These are phyloP conservation scores for Trichocomaceae sp. DNA, from an alignment of 2,329 filamentous ascomycete species.

Conservation along the genomic window DNA sequence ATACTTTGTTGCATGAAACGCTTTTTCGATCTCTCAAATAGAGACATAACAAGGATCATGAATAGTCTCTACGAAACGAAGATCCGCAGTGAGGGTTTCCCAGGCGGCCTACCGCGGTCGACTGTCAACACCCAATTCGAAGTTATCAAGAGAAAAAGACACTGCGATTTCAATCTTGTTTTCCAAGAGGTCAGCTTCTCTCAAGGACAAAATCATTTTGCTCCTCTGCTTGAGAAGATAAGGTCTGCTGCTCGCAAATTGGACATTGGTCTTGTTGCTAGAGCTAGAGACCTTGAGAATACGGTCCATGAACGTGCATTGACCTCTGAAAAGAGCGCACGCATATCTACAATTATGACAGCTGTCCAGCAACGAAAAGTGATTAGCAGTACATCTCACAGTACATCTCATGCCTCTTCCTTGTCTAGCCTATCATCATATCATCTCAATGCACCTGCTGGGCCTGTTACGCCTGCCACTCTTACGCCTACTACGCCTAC, in stretches of 20 bases:
- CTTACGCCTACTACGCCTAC: not conserved
- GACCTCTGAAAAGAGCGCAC: not conserved
- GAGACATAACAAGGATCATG: slow-evolving; percentile 21
- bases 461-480: not conserved
- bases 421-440: not conserved
- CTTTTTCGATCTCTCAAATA: slow-evolving; percentile 17
- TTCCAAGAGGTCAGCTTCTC: slow-evolving; percentile 18
- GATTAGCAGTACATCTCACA: not conserved
- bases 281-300: slow-evolving; percentile 1
- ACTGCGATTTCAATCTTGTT: slow-evolving; percentile 21
- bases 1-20: slow-evolving; percentile 22
- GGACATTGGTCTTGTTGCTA: not conserved
- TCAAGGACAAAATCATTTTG: slow-evolving; percentile 15
- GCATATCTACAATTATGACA: not conserved
- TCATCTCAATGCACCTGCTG: not conserved
- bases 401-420: not conserved
- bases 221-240: slow-evolving; percentile 14
- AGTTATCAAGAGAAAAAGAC: slow-evolving; percentile 15
- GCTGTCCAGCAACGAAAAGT: not conserved
- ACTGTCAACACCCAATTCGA: slow-evolving; percentile 20
- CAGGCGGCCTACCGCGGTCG: slow-evolving; percentile 1
- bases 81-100: slow-evolving; percentile 18
- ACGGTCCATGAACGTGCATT: not conserved
- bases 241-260: not conserved
- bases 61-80: slow-evolving; percentile 20